Conservation (phyloP, 1,284 basidiomycete genomes). For the Rhodotorula sp. region DNA sequence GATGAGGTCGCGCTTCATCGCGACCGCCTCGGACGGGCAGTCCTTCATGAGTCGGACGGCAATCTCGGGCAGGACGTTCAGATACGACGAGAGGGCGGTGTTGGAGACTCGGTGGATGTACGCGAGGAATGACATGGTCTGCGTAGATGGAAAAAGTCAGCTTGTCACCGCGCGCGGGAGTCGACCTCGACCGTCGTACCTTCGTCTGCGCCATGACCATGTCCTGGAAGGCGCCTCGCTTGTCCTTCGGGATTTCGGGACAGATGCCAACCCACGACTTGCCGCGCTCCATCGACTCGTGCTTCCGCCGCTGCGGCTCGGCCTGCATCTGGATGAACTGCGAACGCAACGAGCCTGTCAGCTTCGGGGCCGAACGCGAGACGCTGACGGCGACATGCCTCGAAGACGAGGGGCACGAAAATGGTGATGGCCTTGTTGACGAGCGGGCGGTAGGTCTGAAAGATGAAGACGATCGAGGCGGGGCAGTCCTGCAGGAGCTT, state of each 20-base stretch:
- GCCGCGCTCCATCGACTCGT: conserved; percentile 72
- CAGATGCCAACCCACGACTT: conserved; percentile 85
- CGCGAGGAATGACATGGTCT: conserved; percentile 91
- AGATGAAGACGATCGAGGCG: conserved; percentile 86
- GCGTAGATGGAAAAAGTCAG: background rate
- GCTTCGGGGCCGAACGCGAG: background rate
- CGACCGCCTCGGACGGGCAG: conserved; percentile 83
- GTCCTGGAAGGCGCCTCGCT: conserved; percentile 74
- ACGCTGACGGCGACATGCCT: conserved; percentile 51
- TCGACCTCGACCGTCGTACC: conserved; percentile 53
- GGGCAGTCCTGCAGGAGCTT: conserved; percentile 94
- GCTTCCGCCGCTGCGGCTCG: conserved; percentile 76
- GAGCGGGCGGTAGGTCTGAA: conserved; percentile 73
- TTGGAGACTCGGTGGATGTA: conserved; percentile 76
- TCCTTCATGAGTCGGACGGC: conserved; percentile 88
- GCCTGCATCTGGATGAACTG: conserved; percentile 73
- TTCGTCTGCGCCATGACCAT: conserved; percentile 92
- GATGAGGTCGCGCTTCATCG: conserved; percentile 68
- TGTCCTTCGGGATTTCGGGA: conserved; percentile 60
- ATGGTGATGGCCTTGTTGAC: conserved; percentile 66
- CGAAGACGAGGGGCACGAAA: conserved; percentile 72
- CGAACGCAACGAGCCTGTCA: background rate
- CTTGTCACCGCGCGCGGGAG: background rate
- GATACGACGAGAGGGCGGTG: conserved; percentile 73
- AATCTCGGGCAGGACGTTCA: conserved; percentile 76